These are phyloP conservation scores for Phoma sp. DNA, from an alignment of 2,329 filamentous ascomycete species.

Conservation along the genomic window DNA sequence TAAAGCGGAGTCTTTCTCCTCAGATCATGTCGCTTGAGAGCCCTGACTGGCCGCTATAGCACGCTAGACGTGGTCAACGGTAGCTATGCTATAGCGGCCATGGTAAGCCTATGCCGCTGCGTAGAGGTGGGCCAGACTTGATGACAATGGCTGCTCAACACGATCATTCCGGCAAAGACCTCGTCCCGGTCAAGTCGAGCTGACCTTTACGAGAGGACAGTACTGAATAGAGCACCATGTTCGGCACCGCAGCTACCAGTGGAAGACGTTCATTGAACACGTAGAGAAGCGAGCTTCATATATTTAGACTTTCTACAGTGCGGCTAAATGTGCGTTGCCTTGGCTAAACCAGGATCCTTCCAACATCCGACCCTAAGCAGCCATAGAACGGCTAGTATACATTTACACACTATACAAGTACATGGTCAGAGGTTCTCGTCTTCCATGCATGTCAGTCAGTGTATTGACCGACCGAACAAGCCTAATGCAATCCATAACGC, in stretches of 20 bases:
- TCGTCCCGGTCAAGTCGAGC: background rate
- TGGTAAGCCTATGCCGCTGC: background rate
- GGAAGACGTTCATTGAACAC: background rate
- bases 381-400: background rate
- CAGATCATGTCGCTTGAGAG: background rate
- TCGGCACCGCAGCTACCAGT: background rate
- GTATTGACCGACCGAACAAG: background rate
- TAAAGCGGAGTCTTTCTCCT: background rate
- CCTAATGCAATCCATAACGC: constrained; percentile 7
- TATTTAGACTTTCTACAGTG: constrained; percentile 9
- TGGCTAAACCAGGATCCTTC: background rate
- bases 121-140: background rate
- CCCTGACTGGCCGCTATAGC: background rate
- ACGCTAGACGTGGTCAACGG: background rate
- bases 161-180: no score
- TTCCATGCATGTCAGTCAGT: background rate
- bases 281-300: constrained; percentile 9
- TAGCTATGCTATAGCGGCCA: background rate
- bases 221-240: background rate
- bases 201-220: background rate
- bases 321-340: constrained; percentile 10
- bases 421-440: background rate
- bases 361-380: background rate
- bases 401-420: constrained; percentile 3
- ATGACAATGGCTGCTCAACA: background rate